Evolutionary conservation across 2,329 filamentous ascomycete species (phyloP).

Genomic region (Trichoderma atroviride): DNA sequence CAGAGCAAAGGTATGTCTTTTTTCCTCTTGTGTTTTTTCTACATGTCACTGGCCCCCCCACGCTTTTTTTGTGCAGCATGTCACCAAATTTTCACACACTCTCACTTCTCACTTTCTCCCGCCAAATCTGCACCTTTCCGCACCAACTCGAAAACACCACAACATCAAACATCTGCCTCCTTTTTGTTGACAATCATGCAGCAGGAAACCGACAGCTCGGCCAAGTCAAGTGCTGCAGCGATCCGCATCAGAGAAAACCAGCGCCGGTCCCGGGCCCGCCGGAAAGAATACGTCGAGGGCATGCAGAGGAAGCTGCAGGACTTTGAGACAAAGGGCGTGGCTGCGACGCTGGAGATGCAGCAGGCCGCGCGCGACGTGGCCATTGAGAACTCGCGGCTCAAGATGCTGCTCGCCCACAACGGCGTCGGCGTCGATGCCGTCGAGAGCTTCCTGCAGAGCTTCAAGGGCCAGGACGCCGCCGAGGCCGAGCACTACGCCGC

Average conservation of each 20-base stretch:
- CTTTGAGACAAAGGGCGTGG: conserved; percentile 51
- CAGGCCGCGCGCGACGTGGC: conserved; percentile 53
- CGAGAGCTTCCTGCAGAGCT: conserved; percentile 45
- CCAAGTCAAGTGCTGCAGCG: conserved; percentile 39
- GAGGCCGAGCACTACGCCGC: conserved; percentile 30
- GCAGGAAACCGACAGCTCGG: conserved; percentile 26
- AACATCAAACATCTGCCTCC: not conserved
- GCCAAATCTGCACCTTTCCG: conserved; percentile 3
- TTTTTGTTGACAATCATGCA: not conserved
- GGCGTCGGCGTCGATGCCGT: conserved; percentile 46
- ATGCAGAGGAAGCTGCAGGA: conserved; percentile 51
- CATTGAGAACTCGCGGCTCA: conserved; percentile 51
- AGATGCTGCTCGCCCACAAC: conserved; percentile 45
- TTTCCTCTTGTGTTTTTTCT: conserved; percentile 1
- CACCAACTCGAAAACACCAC: not conserved
- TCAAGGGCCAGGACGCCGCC: conserved; percentile 38
- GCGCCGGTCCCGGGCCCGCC: conserved; percentile 55
- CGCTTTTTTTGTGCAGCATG: conserved; percentile 21
- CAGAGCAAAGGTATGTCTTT: conserved; percentile 30
- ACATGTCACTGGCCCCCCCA: not conserved
- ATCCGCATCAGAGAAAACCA: conserved; percentile 55
- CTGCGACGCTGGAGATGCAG: conserved; percentile 58
- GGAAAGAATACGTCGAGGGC: conserved; percentile 52
- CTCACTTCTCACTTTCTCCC: not conserved
- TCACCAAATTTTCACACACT: conserved; percentile 22